Base-by-base conservation (phyloP, 495 filamentous ascomycete species). In the Xylaria flabelliformis region DNA sequence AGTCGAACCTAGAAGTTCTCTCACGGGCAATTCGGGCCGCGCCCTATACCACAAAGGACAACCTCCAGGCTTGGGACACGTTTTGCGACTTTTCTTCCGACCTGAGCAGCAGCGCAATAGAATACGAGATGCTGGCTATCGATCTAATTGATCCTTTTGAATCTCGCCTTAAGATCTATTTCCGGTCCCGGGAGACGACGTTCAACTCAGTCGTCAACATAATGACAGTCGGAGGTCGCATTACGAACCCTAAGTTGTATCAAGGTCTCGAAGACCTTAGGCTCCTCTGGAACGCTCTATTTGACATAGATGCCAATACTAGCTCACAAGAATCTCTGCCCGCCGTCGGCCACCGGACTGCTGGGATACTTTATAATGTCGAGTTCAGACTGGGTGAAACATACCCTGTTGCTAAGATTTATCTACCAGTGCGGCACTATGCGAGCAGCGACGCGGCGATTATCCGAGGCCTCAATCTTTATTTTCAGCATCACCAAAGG, bases 81-180 rank as follows among this genome's bases (percentile, higher is more conserved):
- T 74, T 74, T 59, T 55, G 53, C 13, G 51, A 70, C 17, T 74
- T 70, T 26, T 32, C 72, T 10, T 34, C 53, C 17, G 63, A 69
- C 17, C 21, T 69, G 72, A 58, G 56, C 32, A 56, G 29, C 12
- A 24, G n/a, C 5, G 21, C 48, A 5, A 64, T 76, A 5, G 70
- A 78, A 36, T 55, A 77, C 13, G 76, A 79, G 58, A 78, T 81
- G 48, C 67, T 84, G 46, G 79, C 74, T 39, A 74, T 82, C 59
- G 82, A 84, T 67, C 74, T 78, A 53, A 65, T 81, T 5, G 71
- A 77, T 21, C 76, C 73, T 4, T 21, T 41, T 10, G 63, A 78
- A n/a, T 75, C 80, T 0, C 79, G 82, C 1, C 67, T 83, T 56
- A 84, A 83, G 68, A 78, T 81, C 24, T 84, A 84, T 67, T 72